Evolutionary conservation across 176 grass and related monocot genomes (phyloP), one percentile per base, ranked within the genome.

Genomic region (Secale cereale): DNA sequence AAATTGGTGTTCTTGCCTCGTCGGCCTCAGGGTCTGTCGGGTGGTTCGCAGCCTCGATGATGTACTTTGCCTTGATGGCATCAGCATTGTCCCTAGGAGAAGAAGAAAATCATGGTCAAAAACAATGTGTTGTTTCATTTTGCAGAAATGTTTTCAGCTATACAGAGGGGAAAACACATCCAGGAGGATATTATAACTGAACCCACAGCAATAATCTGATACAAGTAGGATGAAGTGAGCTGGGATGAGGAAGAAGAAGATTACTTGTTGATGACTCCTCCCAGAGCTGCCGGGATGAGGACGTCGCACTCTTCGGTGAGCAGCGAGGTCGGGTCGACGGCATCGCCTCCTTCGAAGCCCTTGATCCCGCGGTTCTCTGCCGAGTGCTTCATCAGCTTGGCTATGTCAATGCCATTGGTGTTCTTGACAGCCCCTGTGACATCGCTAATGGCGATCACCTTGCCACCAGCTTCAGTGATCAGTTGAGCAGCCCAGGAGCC

Each of bases 31-130:
- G 97, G 25, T 99, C 97, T 30, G 97, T 84, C 23, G 97, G 97
- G 79, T 99, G 97, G 81, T 99, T 99, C 56, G 97, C 97, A n/a
- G 97, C 97, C 86, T 99, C 97, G 15, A 99, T 89, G 62, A 99
- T 94, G 84, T 94, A 99, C 74, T 99, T 96, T 14, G 97, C 93
- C 60, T 80, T 94, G 83, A 99, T 99, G 27, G 94, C 91, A 82
- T 92, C 89, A 31, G 97, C 97, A 88, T 96, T 99, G 33, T 92
- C 94, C 90, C 97, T 99, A 20, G 28, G 1, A 66, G 23, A 2
- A 13, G 2, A 28, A 28, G 29, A 46, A 79, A 80, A 80, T 4
- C 8, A 39, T 17, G 29, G 59, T 50, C 19, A 75, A 66, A 63
- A 78, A 27, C 4, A 20, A 25, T 37, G 7, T 37, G 1, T 9